Evolutionary conservation across 2,329 filamentous ascomycete genomes (phyloP), one percentile per base, ranked within the genome.

Genomic region (Grosmannia clavigera): DNA sequence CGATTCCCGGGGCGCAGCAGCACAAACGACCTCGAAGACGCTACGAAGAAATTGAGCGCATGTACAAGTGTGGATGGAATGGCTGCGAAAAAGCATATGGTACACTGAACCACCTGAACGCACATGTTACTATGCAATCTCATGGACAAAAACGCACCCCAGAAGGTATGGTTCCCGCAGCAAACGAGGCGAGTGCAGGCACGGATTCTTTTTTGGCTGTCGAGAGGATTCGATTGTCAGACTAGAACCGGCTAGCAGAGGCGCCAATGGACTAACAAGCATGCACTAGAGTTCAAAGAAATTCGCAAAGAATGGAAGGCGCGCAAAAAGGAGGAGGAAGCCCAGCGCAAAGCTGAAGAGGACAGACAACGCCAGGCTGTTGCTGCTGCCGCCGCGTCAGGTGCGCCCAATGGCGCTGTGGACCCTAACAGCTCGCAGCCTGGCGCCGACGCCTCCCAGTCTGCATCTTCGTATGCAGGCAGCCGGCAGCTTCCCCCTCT

Each of bases 1-100:
- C 94, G 0, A 97, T 97, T 68, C 94, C 94, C 2, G 94, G 94
- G 64, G 90, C 92, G 14, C 92, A 96, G 71, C 94, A 99, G 72
- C 92, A 97, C 73, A 99, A 99, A 78, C 85, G 94, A 61, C 94
- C 94, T 14, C 84, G 94, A 65, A 81, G 94, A 68, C 84, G 94
- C 59, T 99, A 96, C 68, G 94, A 99, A 74, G 94, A 99, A 72
- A 99, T 99, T 67, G 94, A 99, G 77, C 86, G 94, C 70, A 97
- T 99, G 94, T 97, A 99, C 79, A 97, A 97, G 75, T 99, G 94
- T 70, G 94, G 92, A 31, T 97, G 91, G 90, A 92, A 96, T 65
- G 92, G 92, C 10, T 99, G 94, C 70, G 94, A 99, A 74, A 99
- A 99, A 76, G 94, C 94, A 3, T 99, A 99, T 67, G 94, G 94